Evolutionary conservation across 208 protist genomes (phyloP).

Genomic region (Crithidia brevicula): DNA sequence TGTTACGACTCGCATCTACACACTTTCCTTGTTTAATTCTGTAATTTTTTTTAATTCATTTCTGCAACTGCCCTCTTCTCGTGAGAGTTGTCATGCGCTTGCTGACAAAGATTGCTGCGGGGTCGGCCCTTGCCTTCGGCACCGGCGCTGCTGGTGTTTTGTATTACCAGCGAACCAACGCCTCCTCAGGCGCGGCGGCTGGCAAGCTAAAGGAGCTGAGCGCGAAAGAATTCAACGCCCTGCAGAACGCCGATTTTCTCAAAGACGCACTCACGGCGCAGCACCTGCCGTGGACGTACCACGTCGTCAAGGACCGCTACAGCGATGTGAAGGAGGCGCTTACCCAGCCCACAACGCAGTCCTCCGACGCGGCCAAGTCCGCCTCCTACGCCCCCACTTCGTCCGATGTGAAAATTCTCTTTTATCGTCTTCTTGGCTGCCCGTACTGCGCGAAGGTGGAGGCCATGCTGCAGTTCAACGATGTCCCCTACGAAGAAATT

Average conservation of each 20-base stretch:
- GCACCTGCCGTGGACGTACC: conserved; percentile 61
- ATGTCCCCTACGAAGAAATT: conserved; percentile 72
- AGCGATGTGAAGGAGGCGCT: conserved; percentile 14
- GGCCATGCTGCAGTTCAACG: conserved; percentile 63
- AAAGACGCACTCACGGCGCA: conserved; percentile 39
- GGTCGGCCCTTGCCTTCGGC: conserved; percentile 13
- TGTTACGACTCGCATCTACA: neutral
- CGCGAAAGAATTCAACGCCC: conserved; percentile 68
- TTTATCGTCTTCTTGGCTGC: conserved; percentile 83
- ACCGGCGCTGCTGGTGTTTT: conserved; percentile 13
- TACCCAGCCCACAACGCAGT: neutral
- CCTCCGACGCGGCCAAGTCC: neutral
- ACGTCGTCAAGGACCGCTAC: conserved; percentile 18
- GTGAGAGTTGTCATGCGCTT: conserved; percentile 15
- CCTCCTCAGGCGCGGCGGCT: neutral
- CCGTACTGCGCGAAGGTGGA: conserved; percentile 90
- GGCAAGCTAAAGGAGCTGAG: conserved; percentile 35
- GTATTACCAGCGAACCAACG: conserved; percentile 14
- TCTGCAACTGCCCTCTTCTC: neutral
- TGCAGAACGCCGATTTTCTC: conserved; percentile 56
- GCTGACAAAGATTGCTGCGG: conserved; percentile 22
- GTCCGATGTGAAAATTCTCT: conserved; percentile 45
- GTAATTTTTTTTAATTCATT: neutral
- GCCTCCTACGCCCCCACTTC: conserved; percentile 18
- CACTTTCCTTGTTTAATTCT: neutral